Percentiles rank a stretch among this genome's conserved stretches.
Evolutionary conservation across 208 protist species (phyloP).

Genomic region (Crithidia thermophila): DNA sequence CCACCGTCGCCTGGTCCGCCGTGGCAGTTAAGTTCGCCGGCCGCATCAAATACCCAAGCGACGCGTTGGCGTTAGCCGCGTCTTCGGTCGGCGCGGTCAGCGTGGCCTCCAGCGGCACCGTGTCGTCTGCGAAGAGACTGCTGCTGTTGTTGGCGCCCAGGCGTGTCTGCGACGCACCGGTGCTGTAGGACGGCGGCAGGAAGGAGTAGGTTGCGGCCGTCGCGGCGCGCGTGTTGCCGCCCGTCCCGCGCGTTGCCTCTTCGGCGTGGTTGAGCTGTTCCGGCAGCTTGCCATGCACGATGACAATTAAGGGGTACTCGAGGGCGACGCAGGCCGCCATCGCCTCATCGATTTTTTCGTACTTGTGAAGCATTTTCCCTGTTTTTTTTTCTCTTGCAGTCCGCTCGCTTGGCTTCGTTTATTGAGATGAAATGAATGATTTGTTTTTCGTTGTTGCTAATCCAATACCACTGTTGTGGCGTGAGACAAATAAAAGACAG

Average conservation of each 20-base stretch:
- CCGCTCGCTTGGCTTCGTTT: background rate
- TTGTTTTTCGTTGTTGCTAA: too few species aligned
- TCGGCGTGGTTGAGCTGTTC: conserved; percentile 19
- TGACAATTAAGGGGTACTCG: conserved; percentile 39
- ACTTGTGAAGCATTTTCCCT: conserved; percentile 36
- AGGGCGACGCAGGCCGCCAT: conserved; percentile 32
- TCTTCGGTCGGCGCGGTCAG: conserved; percentile 6
- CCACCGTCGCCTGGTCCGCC: conserved; percentile 5
- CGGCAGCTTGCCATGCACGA: conserved; percentile 32
- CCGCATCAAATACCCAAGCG: conserved; percentile 24
- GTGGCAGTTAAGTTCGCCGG: conserved; percentile 15
- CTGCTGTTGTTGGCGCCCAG: conserved; percentile 9
- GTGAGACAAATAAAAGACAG: too few species aligned
- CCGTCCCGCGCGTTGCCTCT: conserved; percentile 4
- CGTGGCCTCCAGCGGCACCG: conserved; percentile 14
- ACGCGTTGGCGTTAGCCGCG: conserved; percentile 15
- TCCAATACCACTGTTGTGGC: too few species aligned
- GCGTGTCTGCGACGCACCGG: background rate
- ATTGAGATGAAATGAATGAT: too few species aligned
- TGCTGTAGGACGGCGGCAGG: conserved; percentile 20
- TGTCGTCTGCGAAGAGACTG: conserved; percentile 27
- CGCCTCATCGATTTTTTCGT: conserved; percentile 53
- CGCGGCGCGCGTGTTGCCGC: background rate
- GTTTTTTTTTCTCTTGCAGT: background rate
- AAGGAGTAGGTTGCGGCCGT: conserved; percentile 10